Conservation (phyloP, 2,329 filamentous ascomycete species). For the Alternaria sp. region DNA sequence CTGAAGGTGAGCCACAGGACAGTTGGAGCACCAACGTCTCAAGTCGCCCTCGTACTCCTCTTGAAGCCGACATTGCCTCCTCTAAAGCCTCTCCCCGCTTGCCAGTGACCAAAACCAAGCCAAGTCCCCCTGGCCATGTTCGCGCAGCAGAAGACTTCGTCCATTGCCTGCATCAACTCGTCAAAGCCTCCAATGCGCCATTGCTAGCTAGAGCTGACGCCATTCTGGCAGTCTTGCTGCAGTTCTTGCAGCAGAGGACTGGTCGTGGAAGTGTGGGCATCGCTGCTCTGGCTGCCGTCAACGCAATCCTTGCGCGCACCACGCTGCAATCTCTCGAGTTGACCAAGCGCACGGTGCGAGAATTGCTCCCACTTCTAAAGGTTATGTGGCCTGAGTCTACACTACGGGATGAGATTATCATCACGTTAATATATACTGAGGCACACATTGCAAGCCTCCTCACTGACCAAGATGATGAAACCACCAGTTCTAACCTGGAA, state of each 20-base stretch:
- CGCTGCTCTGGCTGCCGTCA: conserved; percentile 77
- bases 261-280: conserved; percentile 73
- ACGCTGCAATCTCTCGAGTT: conserved; percentile 73
- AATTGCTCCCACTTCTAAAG: conserved; percentile 74
- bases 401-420: conserved; percentile 77
- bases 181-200: conserved; percentile 73
- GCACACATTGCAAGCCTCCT: conserved; percentile 52
- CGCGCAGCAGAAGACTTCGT: conserved; percentile 56
- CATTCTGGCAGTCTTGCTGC: conserved; percentile 65
- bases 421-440: conserved; percentile 70
- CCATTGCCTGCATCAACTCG: conserved; percentile 70
- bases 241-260: conserved; percentile 69
- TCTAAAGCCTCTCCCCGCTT: conserved; percentile 39
- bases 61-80: conserved; percentile 38
- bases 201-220: conserved; percentile 64
- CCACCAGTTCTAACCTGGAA: conserved; percentile 59
- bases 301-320: conserved; percentile 70
- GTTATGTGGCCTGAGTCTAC: conserved; percentile 73
- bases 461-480: conserved; percentile 32
- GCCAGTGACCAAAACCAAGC: conserved; percentile 28
- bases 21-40: conserved; percentile 45
- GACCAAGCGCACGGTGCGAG: conserved; percentile 66
- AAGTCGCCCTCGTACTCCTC: conserved; percentile 44
- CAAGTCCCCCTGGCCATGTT: conserved; percentile 33
- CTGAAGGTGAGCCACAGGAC: conserved; percentile 34